Conservation (phyloP, 2,329 filamentous ascomycete genomes). For the Magnaporthiopsis rhizophila region DNA sequence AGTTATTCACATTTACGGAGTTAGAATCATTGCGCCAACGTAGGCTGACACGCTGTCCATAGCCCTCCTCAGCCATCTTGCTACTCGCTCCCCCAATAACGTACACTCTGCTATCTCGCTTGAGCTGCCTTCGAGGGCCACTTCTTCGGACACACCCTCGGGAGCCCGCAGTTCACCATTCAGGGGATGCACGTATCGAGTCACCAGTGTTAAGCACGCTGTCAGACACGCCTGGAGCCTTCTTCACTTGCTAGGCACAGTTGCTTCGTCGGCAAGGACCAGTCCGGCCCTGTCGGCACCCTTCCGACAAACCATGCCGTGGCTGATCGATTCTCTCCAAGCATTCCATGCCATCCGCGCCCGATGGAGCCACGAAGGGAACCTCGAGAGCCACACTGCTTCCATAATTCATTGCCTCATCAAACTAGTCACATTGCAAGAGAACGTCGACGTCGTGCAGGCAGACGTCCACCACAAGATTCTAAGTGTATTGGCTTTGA, state of each 20-base stretch:
- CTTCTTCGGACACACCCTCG: not conserved
- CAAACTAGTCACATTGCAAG: conserved; percentile 18
- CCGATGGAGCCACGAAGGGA: conserved; percentile 23
- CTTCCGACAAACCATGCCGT: conserved; percentile 33
- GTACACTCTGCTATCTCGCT: not conserved
- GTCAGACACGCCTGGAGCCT: conserved; percentile 38
- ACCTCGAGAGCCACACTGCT: conserved; percentile 23
- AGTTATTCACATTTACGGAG: conserved; percentile 13
- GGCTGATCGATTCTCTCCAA: conserved; percentile 42
- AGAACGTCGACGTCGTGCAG: conserved; percentile 10
- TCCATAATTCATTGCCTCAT: conserved; percentile 29
- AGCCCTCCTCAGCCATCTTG: conserved; percentile 1
- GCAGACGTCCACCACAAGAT: conserved; percentile 17
- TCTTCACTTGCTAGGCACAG: conserved; percentile 33
- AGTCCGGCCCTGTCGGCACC: conserved; percentile 11
- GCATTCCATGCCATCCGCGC: conserved; percentile 32
- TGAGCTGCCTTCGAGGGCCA: not conserved
- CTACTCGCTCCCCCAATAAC: not conserved
- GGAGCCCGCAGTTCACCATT: not conserved
- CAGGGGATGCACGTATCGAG: conserved; percentile 22
- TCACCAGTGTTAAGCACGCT: conserved; percentile 21
- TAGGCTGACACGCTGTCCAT: not conserved
- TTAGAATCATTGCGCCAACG: not conserved
- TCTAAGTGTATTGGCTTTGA: conserved; percentile 18
- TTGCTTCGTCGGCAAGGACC: conserved; percentile 25